Base-by-base conservation (phyloP, 228 moss, liverwort and hornwort species). In the Sphagnum magellanicum region DNA sequence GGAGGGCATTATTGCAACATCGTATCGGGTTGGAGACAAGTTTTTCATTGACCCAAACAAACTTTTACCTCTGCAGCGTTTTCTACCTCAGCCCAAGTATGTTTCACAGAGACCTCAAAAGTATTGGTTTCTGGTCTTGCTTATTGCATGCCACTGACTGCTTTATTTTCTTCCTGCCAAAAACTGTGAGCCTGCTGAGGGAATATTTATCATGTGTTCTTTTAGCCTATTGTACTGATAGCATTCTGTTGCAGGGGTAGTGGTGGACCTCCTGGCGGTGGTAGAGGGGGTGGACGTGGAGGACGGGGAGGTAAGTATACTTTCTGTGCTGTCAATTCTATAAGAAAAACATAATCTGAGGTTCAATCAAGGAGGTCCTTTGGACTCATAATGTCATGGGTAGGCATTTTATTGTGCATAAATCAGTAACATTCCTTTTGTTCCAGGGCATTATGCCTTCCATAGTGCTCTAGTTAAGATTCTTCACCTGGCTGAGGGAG, bases 41-140 rank as follows among this genome's bases (percentile, higher is more conserved):
- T 98, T 98, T 48, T 98, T 79, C 59, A 98, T 98, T 9, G 97
- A 98, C 64, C 97, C 94, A 13, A 86, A 80, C 11, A 98, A 98
- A 72, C 83, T 98, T 32, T 90, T 98, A 55, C 97, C 97, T 8
- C 70, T 98, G 48, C 88, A 92, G 69, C 88, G 97, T 13, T 98
- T 98, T 80, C 87, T 98, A 50, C 93, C 97, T 64, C 97, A 93
- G 76, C 89, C 94, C 2, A 93, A 90, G 97, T 97, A 83, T 48
- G 72, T 50, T 63, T 68, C 47, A 7, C 47, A 52, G 51, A 52
- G 61, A 52, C 1, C 4, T 52, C 60, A 4, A 12, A 64, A 8
- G 6, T 16, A 11, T 5, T 10, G 8, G 16, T 15, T 51, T 51
- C 1, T 16, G 10, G 64, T 13, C 1, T 16, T 49, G 0, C 12